Evolutionary conservation across 1,139 yeast genomes (phyloP).

Genomic region (Geotrichum candidum): DNA sequence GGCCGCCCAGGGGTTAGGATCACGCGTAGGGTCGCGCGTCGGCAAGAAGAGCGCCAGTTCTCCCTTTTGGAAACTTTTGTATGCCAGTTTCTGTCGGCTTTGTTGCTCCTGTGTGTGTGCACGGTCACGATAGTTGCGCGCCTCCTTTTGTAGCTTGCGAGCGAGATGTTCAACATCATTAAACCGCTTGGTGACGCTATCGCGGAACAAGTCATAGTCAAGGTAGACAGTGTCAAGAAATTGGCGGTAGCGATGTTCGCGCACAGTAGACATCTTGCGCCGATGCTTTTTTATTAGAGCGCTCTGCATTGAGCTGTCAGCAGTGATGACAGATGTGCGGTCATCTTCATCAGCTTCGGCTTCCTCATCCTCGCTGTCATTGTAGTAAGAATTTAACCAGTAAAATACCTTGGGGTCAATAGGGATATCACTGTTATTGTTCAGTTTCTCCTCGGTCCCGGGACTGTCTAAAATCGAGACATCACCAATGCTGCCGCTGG

Average conservation of each 20-base stretch:
- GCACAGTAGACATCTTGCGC: slow-evolving; percentile 6
- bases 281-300: slow-evolving; percentile 1
- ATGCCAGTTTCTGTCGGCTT: slow-evolving; percentile 50
- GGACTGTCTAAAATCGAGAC: slow-evolving; percentile 17
- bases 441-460: slow-evolving; percentile 8
- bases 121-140: slow-evolving; percentile 46
- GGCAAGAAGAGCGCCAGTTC: slow-evolving; percentile 82
- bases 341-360: slow-evolving; percentile 12
- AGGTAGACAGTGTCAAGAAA: slow-evolving; percentile 36
- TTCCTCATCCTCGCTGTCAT: slow-evolving; percentile 18
- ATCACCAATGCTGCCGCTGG: slow-evolving; percentile 14
- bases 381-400: slow-evolving; percentile 29
- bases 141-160: slow-evolving; percentile 74
- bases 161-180: slow-evolving; percentile 91
- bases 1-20: slow-evolving; percentile 74
- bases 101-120: slow-evolving; percentile 35
- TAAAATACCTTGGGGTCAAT: slow-evolving; percentile 26
- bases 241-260: slow-evolving; percentile 27
- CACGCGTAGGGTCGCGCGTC: slow-evolving; percentile 47
- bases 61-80: slow-evolving; percentile 54
- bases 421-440: slow-evolving; percentile 12
- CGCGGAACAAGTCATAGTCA: slow-evolving; percentile 51
- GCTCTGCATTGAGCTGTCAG: not conserved
- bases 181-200: slow-evolving; percentile 69
- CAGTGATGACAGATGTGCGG: not conserved